These are phyloP conservation scores for Rhodotorula sp. DNA, from an alignment of 1,284 basidiomycete genomes.

Conservation along the genomic window DNA sequence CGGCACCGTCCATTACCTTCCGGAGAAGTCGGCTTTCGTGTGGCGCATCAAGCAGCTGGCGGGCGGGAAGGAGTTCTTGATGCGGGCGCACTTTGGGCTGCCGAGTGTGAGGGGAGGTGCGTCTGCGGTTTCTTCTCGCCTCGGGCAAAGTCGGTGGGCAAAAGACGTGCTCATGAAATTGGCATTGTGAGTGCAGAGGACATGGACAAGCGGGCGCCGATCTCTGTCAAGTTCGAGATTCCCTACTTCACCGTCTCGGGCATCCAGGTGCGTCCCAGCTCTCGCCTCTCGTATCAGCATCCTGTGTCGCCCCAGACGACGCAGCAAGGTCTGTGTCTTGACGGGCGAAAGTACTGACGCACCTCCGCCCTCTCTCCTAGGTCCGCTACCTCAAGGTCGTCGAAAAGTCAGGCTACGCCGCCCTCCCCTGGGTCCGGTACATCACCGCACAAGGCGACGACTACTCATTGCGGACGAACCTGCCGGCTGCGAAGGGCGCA, in stretches of 20 bases:
- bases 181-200: slow-evolving; percentile 59
- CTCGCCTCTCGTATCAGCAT: too few relatives aligned
- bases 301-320: too few relatives aligned
- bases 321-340: too few relatives aligned
- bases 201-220: slow-evolving; percentile 84
- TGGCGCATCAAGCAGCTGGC: slow-evolving; percentile 98
- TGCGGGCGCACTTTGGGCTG: slow-evolving; percentile 93
- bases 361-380: slow-evolving; percentile 49
- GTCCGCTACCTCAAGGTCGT: slow-evolving; percentile 84
- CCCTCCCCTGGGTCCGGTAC: slow-evolving; percentile 54
- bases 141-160: background rate
- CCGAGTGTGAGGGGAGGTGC: slow-evolving; percentile 81
- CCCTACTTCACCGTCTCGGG: slow-evolving; percentile 68
- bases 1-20: slow-evolving; percentile 88
- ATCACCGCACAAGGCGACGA: slow-evolving; percentile 97
- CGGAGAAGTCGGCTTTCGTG: slow-evolving; percentile 92
- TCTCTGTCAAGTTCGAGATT: slow-evolving; percentile 96
- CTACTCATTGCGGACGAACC: slow-evolving; percentile 55
- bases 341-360: too few relatives aligned
- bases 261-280: slow-evolving; percentile 67
- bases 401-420: slow-evolving; percentile 84
- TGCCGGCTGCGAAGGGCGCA: slow-evolving; percentile 14
- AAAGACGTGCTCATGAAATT: background rate
- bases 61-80: slow-evolving; percentile 87
- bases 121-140: slow-evolving; percentile 44